phyloP scores from a whole-genome alignment of 129 eudicot species.

The Helianthus annuus region HanXRQr2.0-SUNRISE NC_035438.2:44688933-44689432 shows the following conservation, averaged over 20 bases:
- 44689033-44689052: slow-evolving; percentile 31
- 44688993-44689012: slow-evolving; percentile 23
- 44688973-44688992: slow-evolving; percentile 35
- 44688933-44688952: slow-evolving; percentile 4
- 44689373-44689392: neutral
- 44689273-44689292: neutral
- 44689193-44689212: slow-evolving; percentile 17
- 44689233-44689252: slow-evolving; percentile 27
- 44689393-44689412: neutral
- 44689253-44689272: neutral
- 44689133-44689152: slow-evolving; percentile 46
- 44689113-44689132: neutral
- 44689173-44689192: slow-evolving; percentile 31
- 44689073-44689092: neutral
- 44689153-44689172: slow-evolving; percentile 31
- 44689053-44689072: slow-evolving; percentile 35
- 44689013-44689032: slow-evolving; percentile 23
- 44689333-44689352: neutral
- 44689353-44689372: neutral
- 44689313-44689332: neutral
- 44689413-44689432: neutral
- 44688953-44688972: slow-evolving; percentile 20
- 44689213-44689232: slow-evolving; percentile 42
- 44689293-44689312: neutral
- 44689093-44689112: slow-evolving; percentile 24